Base-by-base conservation (phyloP, 202 grass and related monocot genomes). In the Tripidium arundinaceum region DNA sequence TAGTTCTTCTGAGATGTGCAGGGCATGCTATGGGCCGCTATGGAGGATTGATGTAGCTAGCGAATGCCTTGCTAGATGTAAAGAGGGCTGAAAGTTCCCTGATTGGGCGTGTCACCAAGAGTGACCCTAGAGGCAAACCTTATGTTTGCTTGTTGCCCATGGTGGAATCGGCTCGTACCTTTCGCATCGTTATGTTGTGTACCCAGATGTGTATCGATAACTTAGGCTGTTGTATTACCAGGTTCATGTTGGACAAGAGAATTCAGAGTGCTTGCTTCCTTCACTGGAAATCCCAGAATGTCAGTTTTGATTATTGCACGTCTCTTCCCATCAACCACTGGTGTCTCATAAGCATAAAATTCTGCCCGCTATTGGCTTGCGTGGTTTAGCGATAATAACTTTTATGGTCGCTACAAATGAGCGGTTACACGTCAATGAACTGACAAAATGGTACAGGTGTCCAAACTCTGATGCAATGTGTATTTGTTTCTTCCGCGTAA, bases 221-320 rank as follows among this genome's bases (percentile, higher is more conserved):
- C 54, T 78, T 78, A 84, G 82, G 63, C 82, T 84, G 54, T 34
- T 81, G 63, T 86, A 63, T 62, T 34, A 61, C 47, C 52, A 42
- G 70, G 50, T 76, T 76, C 63, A 63, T 81, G 77, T 16, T 41
- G 84, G 76, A 86, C 72, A 70, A 79, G 49, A 61, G 62, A 68
- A 76, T 81, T 75, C 64, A 42, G 50, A 86, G 24, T 81, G 67
- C 46, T 83, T 78, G 68, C 74, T 77, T 65, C 62, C 19, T 15
- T 58, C 66, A 36, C 49, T 87, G 66, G 69, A 80, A 74, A 73
- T 62, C 19, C 46, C 26, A 54, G 58, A 66, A 83, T 66, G 79
- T 31, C 73, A 58, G 25, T 83, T 87, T 87, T 79, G 72, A 65
- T 83, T 28, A 15, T 36, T 72, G 8, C 33, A 65, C 6, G 13